Base-by-base conservation (phyloP, 1,139 yeast species). In the Geotrichum citri-aurantii region DNA sequence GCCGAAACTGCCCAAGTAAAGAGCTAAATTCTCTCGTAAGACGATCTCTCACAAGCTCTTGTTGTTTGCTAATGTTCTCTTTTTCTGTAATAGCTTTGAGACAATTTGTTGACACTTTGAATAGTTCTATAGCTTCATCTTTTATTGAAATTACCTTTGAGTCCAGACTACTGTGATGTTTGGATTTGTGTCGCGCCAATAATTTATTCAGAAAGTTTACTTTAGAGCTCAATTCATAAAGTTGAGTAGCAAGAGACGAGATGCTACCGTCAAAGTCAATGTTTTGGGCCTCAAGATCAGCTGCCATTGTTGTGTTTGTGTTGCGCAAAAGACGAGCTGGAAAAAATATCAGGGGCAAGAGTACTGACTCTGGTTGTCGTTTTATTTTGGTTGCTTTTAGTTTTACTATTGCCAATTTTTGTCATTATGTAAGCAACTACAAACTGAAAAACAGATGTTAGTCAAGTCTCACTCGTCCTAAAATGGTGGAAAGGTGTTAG, bases 11-110 rank as follows among this genome's bases (percentile, higher is more conserved):
- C 37, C 70, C 69, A 60, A 74, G 72, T 23, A 81, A 70, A 33
- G 71, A 71, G 8, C 71, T 69, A 60, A 79, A 77, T 64, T 81
- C 83, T 37, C 73, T 72, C 27, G 71, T 69, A 11, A 81, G 66
- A 61, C 77, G 77, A 37, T 75, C 75, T 61, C 75, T 75, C 4
- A 76, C 74, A 62, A 77, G 74, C 55, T 60, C 55, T 55, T 68
- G 69, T 17, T 68, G 19, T 52, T 56, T 10, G 58, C 27, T 49
- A 17, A 31, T 24, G 11, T 11, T 14, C 12, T 62, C 65, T 66
- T 67, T 65, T 23, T 65, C 67, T 3, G 63, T 52, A 24, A 68
- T 52, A 12, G 59, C 52, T 55, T 66, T 65, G 37, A 67, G 63
- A 27, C 59, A 61, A 14, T 59, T 54, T 3, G 68, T 68, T 2